Base-by-base conservation (phyloP, 805 yeast genomes). In the Pichia exigua region DNA sequence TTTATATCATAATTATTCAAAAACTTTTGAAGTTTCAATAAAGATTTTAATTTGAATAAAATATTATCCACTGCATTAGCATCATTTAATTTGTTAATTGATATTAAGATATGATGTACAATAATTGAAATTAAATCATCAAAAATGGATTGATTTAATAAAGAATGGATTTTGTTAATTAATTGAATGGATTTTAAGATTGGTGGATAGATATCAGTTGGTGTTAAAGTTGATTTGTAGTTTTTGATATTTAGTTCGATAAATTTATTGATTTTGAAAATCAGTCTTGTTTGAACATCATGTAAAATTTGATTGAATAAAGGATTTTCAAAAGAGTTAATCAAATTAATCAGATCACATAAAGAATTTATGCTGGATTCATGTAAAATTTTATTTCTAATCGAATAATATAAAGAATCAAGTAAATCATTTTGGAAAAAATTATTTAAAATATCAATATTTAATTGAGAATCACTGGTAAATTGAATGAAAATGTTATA, bases 71-170 rank as follows among this genome's bases (percentile, higher is more conserved):
- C 57, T 0, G 88, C 87, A 27, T 77, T 24, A 7, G 4, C 67
- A 57, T 74, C 68, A 38, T 65, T 58, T 4, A 72, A 68, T 17
- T 70, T 67, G 50, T 77, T 76, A 58, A 89, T 67, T 8, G 94
- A 79, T 17, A 69, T 61, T 39, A 89, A 77, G 59, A 94, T 83
- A 44, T 85, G 77, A 62, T 87, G 96, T 4, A 92, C 86, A 48
- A 89, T 82, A 51, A 85, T 81, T 64, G 89, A 96, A 0, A 97
- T 96, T 57, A 91, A 69, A 61, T 88, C 96, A 64, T 89, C 96
- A 68, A 91, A 92, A 2, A 89, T 86, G 13, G 76, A 70, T 2
- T 91, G 81, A 57, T 84, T 83, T 39, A 92, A 78, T 59, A 90
- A 71, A 60, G 87, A 95, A 62, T 88, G 87, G 22, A 91, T 84